Conservation (phyloP, 768 basidiomycete species). For the Rhodocollybia butyracea region DNA sequence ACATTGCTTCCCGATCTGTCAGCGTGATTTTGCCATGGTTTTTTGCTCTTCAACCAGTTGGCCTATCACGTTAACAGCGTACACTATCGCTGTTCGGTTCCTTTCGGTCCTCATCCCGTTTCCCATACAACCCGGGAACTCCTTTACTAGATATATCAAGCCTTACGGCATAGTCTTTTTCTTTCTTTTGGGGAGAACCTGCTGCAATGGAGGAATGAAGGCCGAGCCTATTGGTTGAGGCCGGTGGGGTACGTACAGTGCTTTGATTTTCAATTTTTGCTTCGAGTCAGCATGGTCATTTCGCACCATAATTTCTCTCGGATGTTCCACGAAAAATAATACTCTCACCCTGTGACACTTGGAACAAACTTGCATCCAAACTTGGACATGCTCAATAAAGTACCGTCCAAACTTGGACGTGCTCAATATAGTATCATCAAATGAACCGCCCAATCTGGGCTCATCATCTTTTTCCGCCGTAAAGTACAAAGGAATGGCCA, state of each 20-base stretch:
- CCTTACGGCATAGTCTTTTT: too few relatives aligned
- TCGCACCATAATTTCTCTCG: background rate
- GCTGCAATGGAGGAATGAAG: too few relatives aligned
- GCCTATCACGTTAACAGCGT: too few relatives aligned
- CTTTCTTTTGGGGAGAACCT: too few relatives aligned
- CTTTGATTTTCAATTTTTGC: background rate
- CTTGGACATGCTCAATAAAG: constrained; percentile 18
- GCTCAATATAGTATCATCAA: constrained; percentile 17
- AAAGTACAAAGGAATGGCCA: constrained; percentile 41
- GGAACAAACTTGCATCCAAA: constrained; percentile 32
- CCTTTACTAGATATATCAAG: background rate
- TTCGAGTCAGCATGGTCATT: background rate
- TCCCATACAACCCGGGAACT: background rate
- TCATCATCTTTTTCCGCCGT: constrained; percentile 12
- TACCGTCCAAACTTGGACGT: constrained; percentile 27
- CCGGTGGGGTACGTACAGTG: too few relatives aligned
- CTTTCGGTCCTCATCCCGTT: background rate
- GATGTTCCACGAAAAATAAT: background rate
- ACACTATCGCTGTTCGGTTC: too few relatives aligned
- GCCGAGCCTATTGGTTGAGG: too few relatives aligned
- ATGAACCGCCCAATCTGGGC: constrained; percentile 21
- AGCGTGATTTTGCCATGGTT: background rate
- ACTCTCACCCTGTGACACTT: background rate
- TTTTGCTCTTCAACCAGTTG: background rate
- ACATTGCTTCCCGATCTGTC: background rate